phyloP scores from a whole-genome alignment of 169 alveolate species.

The Eimeria praecox region DNA sequence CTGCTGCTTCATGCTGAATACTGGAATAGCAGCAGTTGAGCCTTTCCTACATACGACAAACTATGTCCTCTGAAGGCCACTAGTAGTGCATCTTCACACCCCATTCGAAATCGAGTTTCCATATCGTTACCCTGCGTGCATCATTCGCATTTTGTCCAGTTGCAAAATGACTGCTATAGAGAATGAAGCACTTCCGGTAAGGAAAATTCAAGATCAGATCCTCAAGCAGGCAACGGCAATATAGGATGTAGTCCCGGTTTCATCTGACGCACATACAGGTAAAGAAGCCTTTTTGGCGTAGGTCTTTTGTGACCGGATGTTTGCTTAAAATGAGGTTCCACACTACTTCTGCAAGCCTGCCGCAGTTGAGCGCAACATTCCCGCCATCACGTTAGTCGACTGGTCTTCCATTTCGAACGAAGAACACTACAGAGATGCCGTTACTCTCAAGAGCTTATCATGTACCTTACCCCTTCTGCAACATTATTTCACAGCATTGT shows the following conservation, averaged over 20 bases:
- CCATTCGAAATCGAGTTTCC: background rate
- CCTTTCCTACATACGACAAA: background rate
- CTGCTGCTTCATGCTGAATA: background rate
- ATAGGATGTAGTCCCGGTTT: conserved; percentile 89
- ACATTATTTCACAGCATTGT: background rate
- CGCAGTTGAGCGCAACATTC: background rate
- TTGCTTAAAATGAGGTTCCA: background rate
- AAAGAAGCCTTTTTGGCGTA: conserved; percentile 90
- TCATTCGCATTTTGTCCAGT: background rate
- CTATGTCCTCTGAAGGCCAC: background rate
- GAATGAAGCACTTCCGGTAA: conserved; percentile 73
- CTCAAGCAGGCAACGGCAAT: conserved; percentile 91
- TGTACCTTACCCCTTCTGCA: background rate
- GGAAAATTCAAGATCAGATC: conserved; percentile 81
- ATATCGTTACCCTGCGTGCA: background rate
- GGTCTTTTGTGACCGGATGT: background rate
- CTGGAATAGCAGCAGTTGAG: background rate
- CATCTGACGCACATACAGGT: conserved; percentile 46
- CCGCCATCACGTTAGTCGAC: background rate
- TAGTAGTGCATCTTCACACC: background rate
- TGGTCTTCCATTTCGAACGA: background rate
- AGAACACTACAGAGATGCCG: background rate
- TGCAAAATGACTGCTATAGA: background rate
- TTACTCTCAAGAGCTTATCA: background rate
- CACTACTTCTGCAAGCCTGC: background rate